A percentile compares a stretch with the other conserved stretches of the same genome.
Evolutionary conservation across 257 asterid species (phyloP).

Genomic region (Solanum boliviense): DNA sequence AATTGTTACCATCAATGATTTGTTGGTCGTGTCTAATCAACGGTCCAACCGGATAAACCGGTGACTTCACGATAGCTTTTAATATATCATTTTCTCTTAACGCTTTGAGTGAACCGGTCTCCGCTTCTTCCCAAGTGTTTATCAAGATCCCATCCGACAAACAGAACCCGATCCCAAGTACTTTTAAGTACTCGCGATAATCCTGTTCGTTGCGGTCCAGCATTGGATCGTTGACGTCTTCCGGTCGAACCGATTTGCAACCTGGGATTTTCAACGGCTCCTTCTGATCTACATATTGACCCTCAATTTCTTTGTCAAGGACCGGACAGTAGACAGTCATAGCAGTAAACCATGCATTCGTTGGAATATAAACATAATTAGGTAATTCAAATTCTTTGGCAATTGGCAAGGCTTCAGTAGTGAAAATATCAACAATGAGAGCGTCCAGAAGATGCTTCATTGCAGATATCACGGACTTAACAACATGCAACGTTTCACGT

Average conservation of each 20-base stretch:
- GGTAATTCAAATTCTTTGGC: constrained; percentile 41
- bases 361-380: constrained; percentile 33
- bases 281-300: constrained; percentile 32
- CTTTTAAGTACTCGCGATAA: constrained; percentile 26
- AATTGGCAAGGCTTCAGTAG: constrained; percentile 28
- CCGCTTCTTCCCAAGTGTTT: constrained; percentile 57
- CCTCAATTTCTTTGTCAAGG: constrained; percentile 36
- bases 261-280: constrained; percentile 45
- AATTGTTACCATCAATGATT: not conserved
- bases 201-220: constrained; percentile 40
- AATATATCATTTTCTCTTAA: constrained; percentile 18
- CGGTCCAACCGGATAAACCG: constrained; percentile 60
- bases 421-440: constrained; percentile 42
- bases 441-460: constrained; percentile 37
- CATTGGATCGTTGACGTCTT: constrained; percentile 59
- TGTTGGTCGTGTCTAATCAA: constrained; percentile 23
- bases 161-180: not conserved
- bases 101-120: constrained; percentile 36
- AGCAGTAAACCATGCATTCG: constrained; percentile 48
- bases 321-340: constrained; percentile 30
- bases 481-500: constrained; percentile 30
- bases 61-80: constrained; percentile 12
- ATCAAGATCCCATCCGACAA: constrained; percentile 48
- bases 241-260: constrained; percentile 55
- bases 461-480: constrained; percentile 30